Base-by-base conservation (phyloP, 768 basidiomycete species). In the Agaricus sinodeliciosus region DNA sequence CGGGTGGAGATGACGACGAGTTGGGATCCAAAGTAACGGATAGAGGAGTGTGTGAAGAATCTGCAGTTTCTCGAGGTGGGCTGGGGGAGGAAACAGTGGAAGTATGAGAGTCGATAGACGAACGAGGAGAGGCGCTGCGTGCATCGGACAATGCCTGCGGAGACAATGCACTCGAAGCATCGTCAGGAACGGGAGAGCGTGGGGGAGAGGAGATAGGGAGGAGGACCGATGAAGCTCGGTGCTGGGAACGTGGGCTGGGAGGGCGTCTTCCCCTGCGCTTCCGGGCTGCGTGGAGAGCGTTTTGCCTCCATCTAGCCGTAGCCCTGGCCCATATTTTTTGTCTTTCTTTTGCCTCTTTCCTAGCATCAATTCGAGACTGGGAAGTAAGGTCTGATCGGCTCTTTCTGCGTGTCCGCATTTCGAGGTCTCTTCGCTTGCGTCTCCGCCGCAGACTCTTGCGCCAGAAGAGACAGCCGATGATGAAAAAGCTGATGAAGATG, bases 271-370 rank as follows among this genome's bases (percentile, higher is more conserved):
- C 74, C 54, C 77, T 68, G 51, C 87, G 73, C 45, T 81, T 79
- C 35, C 85, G 78, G 7, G 80, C 79, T n/a, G 78, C 69, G 52
- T 78, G 72, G 25, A 80, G 79, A 9, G 79, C 75, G 48, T 82
- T 81, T 2, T 77, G 79, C 57, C 73, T 81, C 87, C 87, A 90
- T 41, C 84, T 76, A 7, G 80, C 81, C 1, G 78, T 81, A 2
- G 86, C 85, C 55, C 69, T 74, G 0, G 76, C 74, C 85, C 85
- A 87, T 44, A 82, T 59, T 58, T 78, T 80, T 63, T 83, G 77
- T 56, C 78, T 79, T 4, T 63, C 62, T 48, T 72, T 77, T 7
- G 66, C 63, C 43, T 81, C 78, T 55, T 71, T 75, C 55, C 80
- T 76, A 9, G 65, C 55, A 9, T 48, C 45, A 12, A 9, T 11